A percentile compares a stretch with the other conserved stretches of the same genome.
phyloP scores from a whole-genome alignment of 2,329 filamentous ascomycete genomes.

The Penicillium sp. region DNA sequence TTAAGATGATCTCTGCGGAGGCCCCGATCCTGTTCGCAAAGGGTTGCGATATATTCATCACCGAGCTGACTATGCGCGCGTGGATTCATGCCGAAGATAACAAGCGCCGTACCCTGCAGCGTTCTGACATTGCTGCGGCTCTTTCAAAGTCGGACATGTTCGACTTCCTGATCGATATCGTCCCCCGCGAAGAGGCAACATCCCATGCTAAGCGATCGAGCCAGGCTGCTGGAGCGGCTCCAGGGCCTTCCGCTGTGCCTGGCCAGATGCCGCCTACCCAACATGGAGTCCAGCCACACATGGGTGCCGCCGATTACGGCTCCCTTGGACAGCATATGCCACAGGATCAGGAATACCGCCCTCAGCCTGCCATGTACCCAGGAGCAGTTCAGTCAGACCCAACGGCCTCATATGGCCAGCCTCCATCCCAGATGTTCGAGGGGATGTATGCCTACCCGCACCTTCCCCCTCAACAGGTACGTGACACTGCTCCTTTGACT shows the following conservation, averaged over 20 bases:
- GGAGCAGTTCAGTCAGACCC: constrained; percentile 72
- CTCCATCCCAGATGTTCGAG: constrained; percentile 72
- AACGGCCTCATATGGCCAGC: constrained; percentile 68
- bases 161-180: constrained; percentile 98
- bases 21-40: constrained; percentile 97
- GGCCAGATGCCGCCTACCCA: constrained; percentile 42
- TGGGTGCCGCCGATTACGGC: constrained; percentile 56
- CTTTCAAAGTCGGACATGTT: constrained; percentile 99
- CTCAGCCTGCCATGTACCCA: constrained; percentile 74
- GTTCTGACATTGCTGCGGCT: constrained; percentile 93
- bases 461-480: constrained; percentile 78
- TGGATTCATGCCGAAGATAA: constrained; percentile 99
- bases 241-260: constrained; percentile 41
- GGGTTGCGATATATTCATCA: constrained; percentile 98
- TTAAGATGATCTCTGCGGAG: constrained; percentile 99
- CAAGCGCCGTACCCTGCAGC: constrained; percentile 89
- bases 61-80: constrained; percentile 95
- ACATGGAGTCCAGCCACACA: constrained; percentile 52
- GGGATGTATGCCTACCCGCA: constrained; percentile 78
- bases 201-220: constrained; percentile 74
- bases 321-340: constrained; percentile 61
- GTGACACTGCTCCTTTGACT: constrained; percentile 23
- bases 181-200: constrained; percentile 87
- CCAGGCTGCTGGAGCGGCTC: constrained; percentile 46
- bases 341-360: constrained; percentile 73